phyloP scores from a whole-genome alignment of 2,329 filamentous ascomycete species.

The Paraphoma sp. region DNA sequence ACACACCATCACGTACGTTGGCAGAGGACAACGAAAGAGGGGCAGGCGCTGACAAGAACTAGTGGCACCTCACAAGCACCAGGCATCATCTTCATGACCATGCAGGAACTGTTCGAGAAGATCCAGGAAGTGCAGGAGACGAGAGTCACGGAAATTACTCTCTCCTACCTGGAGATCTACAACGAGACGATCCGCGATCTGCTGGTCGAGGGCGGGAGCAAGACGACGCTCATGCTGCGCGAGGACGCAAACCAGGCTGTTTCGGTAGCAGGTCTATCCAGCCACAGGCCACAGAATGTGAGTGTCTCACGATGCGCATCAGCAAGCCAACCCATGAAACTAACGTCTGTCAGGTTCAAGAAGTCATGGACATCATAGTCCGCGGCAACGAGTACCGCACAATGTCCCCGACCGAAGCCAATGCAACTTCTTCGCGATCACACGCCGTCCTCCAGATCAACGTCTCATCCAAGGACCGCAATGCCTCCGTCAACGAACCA shows the following conservation, averaged over 20 bases:
- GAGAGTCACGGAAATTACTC: constrained; percentile 86
- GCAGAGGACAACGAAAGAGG: background rate
- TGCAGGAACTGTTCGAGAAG: constrained; percentile 98
- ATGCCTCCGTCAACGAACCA: constrained; percentile 89
- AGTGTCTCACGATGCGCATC: constrained; percentile 11
- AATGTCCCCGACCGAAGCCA: constrained; percentile 95
- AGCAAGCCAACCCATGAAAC: constrained; percentile 2
- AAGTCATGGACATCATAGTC: constrained; percentile 99
- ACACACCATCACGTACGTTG: constrained; percentile 76
- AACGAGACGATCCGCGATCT: constrained; percentile 98
- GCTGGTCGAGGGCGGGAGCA: constrained; percentile 82
- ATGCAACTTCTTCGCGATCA: constrained; percentile 95
- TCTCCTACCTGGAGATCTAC: constrained; percentile 98
- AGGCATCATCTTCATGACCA: constrained; percentile 97
- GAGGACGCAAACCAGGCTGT: constrained; percentile 95
- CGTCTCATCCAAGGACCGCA: constrained; percentile 89
- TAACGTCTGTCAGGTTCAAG: constrained; percentile 60
- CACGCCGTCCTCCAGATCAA: constrained; percentile 98
- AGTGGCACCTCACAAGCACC: constrained; percentile 86
- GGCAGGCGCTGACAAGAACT: constrained; percentile 20
- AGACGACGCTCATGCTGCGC: constrained; percentile 85
- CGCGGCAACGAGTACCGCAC: constrained; percentile 93
- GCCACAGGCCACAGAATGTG: constrained; percentile 88
- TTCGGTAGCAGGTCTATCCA: constrained; percentile 87
- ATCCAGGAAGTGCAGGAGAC: constrained; percentile 86